Percentiles rank a stretch among this genome's conserved stretches.
Evolutionary conservation across 1,284 basidiomycete species (phyloP).

Genomic region (Cutaneotrichosporon daszewskae): DNA sequence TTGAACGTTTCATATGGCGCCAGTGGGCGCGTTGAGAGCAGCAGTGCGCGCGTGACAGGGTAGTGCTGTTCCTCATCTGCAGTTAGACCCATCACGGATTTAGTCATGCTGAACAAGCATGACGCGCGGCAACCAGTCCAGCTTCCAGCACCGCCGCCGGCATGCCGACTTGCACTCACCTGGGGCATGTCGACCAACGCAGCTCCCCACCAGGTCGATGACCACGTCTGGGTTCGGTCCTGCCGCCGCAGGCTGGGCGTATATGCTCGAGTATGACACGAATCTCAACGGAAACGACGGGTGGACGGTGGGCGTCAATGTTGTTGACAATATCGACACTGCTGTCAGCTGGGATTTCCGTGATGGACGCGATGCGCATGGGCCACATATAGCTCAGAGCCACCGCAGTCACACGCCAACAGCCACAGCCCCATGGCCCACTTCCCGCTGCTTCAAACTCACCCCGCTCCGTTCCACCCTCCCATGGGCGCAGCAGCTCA

Average conservation of each 20-base stretch:
- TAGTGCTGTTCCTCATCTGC: conserved; percentile 45
- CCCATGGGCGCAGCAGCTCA: conserved; percentile 47
- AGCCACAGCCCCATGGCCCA: no score
- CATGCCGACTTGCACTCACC: no score
- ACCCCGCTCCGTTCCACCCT: conserved; percentile 44
- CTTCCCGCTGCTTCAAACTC: conserved; percentile 11
- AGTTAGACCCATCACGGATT: neutral
- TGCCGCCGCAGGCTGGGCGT: conserved; percentile 23
- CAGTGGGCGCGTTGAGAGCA: conserved; percentile 42
- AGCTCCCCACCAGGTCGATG: conserved; percentile 37
- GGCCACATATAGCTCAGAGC: no score
- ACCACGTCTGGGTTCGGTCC: conserved; percentile 42
- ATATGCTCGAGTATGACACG: conserved; percentile 40
- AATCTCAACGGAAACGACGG: conserved; percentile 46
- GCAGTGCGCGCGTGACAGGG: conserved; percentile 38
- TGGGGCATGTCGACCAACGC: conserved; percentile 16
- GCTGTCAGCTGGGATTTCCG: neutral
- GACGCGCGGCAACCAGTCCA: no score
- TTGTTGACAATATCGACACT: conserved; percentile 46
- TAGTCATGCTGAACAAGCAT: no score
- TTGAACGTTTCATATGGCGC: conserved; percentile 47
- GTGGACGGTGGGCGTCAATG: conserved; percentile 43
- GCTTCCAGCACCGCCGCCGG: no score
- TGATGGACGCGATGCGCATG: no score
- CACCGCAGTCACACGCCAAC: no score